These are phyloP conservation scores for Nematodospora valgi DNA, from an alignment of 805 yeast genomes.

Conservation along the genomic window DNA sequence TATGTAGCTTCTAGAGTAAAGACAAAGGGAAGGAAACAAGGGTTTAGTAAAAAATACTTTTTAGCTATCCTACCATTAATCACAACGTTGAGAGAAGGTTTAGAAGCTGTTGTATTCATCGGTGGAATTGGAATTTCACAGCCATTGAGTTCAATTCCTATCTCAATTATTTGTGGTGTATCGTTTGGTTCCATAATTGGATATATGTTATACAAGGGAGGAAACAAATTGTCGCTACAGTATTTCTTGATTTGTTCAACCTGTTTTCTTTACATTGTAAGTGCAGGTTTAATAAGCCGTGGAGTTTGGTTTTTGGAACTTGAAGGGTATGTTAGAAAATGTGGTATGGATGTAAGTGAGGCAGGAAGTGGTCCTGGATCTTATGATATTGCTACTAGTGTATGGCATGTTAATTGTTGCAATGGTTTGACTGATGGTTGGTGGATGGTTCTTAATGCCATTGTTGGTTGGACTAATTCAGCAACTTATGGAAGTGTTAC, in stretches of 20 bases:
- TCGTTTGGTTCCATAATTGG: conserved; percentile 64
- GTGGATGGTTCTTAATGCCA: conserved; percentile 88
- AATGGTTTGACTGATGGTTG: conserved; percentile 89
- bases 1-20: not conserved
- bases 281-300: conserved; percentile 81
- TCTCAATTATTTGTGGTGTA: conserved; percentile 57
- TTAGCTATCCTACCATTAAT: conserved; percentile 77
- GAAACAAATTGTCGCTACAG: conserved; percentile 72
- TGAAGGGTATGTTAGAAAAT: conserved; percentile 67
- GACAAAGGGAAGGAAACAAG: conserved; percentile 4
- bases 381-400: conserved; percentile 70
- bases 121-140: conserved; percentile 80
- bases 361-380: conserved; percentile 93
- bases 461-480: conserved; percentile 91
- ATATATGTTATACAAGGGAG: conserved; percentile 65
- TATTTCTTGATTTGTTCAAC: conserved; percentile 72
- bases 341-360: conserved; percentile 86
- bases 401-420: conserved; percentile 96
- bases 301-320: conserved; percentile 91
- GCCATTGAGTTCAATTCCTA: conserved; percentile 55
- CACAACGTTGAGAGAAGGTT: conserved; percentile 84
- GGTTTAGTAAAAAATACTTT: conserved; percentile 57
- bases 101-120: conserved; percentile 87
- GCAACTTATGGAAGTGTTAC: conserved; percentile 87
- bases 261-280: conserved; percentile 76